These are phyloP conservation scores for Dryas integrifolia DNA, from an alignment of 331 rosid genomes.

Conservation along the genomic window DNA sequence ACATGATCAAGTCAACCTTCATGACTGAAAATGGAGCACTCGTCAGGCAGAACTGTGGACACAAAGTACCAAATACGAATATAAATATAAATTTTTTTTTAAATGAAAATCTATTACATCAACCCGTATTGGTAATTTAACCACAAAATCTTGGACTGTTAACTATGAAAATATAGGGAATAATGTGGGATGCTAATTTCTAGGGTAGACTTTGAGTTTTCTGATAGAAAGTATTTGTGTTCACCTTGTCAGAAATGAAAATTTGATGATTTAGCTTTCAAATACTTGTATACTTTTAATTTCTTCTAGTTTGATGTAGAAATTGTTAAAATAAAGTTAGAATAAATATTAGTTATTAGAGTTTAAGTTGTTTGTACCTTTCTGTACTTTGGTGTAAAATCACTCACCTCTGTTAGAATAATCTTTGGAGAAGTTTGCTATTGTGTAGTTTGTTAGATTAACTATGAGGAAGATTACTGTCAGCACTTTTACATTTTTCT, in stretches of 20 bases:
- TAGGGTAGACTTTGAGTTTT: not conserved
- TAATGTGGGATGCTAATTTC: no score
- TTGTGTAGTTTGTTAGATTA: not conserved
- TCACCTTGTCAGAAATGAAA: not conserved
- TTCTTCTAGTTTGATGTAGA: not conserved
- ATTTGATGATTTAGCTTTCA: not conserved
- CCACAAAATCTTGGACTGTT: not conserved
- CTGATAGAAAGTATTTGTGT: no score
- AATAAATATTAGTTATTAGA: no score
- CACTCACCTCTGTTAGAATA: not conserved
- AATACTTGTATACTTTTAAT: no score
- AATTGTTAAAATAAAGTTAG: not conserved
- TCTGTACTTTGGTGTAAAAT: not conserved
- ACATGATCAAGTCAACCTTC: not conserved
- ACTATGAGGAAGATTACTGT: not conserved
- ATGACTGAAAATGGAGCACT: not conserved
- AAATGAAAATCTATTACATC: not conserved
- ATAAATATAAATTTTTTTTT: not conserved
- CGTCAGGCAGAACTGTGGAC: not conserved
- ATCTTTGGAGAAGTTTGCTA: not conserved
- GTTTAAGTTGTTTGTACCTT: not conserved
- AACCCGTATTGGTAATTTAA: not conserved
- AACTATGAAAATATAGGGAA: not conserved
- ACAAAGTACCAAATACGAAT: not conserved
- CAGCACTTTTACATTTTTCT: not conserved